Percentiles rank a stretch among this genome's conserved stretches.
Evolutionary conservation across 192 early-diverging fungal species (phyloP).

Genomic region (Pecoramyces ruminantium): DNA sequence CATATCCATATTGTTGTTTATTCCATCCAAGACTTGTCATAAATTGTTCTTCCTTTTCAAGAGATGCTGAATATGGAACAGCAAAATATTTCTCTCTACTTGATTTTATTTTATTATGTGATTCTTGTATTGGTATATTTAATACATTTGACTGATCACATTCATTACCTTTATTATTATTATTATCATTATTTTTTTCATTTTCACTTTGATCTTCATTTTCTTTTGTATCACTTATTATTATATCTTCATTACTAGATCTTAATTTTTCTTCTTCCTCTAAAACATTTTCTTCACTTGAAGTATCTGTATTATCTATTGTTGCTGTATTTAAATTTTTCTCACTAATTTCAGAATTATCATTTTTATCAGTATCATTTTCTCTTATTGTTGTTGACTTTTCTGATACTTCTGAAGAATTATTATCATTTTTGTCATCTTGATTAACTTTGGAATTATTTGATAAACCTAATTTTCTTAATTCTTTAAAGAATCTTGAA

Average conservation of each 20-base stretch:
- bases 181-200: no score
- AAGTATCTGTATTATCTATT: background rate
- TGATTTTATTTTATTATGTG: background rate
- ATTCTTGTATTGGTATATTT: background rate
- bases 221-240: background rate
- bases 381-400: background rate
- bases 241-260: background rate
- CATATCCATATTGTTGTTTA: background rate
- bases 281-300: background rate
- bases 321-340: background rate
- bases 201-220: no score
- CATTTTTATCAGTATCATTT: background rate
- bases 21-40: background rate
- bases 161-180: background rate
- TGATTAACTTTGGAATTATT: background rate
- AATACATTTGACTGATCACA: background rate
- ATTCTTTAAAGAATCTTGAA: background rate
- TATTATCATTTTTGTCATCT: background rate
- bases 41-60: background rate
- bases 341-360: background rate
- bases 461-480: background rate
- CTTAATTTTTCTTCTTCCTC: background rate
- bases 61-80: background rate
- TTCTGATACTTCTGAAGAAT: background rate
- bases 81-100: background rate